These are phyloP conservation scores for Fusarium sp. DNA, from an alignment of 2,329 filamentous ascomycete genomes.

Conservation along the genomic window DNA sequence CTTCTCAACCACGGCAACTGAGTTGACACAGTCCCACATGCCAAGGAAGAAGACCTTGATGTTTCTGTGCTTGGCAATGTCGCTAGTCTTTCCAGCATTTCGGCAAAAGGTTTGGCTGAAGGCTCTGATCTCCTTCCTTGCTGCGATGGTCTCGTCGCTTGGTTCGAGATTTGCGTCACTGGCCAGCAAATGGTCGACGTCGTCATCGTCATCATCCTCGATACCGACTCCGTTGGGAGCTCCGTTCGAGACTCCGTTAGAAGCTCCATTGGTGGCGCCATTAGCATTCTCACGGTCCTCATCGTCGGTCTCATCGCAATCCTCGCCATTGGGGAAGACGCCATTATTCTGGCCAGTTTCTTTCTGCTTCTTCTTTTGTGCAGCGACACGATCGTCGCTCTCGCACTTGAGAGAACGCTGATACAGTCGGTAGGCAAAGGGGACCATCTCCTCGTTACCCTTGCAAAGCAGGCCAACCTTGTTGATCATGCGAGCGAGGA, in stretches of 20 bases:
- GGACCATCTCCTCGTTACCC: slow-evolving; percentile 66
- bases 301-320: no score
- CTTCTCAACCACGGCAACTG: slow-evolving; percentile 56
- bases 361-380: not conserved
- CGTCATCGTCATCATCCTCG: no score
- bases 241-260: no score
- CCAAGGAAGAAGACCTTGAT: slow-evolving; percentile 66
- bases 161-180: no score
- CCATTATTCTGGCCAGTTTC: no score
- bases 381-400: slow-evolving; percentile 23
- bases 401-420: slow-evolving; percentile 55
- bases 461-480: slow-evolving; percentile 61
- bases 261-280: no score
- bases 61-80: slow-evolving; percentile 39
- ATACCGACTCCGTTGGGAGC: no score
- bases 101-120: slow-evolving; percentile 63
- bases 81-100: slow-evolving; percentile 46
- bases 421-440: slow-evolving; percentile 60
- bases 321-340: no score
- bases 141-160: no score
- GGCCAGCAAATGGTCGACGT: no score
- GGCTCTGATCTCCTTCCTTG: slow-evolving; percentile 57
- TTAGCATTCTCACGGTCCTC: no score
- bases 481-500: slow-evolving; percentile 64
- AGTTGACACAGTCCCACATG: slow-evolving; percentile 67